Evolutionary conservation across 352 stramenopile species (phyloP), one percentile per base, ranked within the genome.

Genomic region (Phytophthora uliginosa): DNA sequence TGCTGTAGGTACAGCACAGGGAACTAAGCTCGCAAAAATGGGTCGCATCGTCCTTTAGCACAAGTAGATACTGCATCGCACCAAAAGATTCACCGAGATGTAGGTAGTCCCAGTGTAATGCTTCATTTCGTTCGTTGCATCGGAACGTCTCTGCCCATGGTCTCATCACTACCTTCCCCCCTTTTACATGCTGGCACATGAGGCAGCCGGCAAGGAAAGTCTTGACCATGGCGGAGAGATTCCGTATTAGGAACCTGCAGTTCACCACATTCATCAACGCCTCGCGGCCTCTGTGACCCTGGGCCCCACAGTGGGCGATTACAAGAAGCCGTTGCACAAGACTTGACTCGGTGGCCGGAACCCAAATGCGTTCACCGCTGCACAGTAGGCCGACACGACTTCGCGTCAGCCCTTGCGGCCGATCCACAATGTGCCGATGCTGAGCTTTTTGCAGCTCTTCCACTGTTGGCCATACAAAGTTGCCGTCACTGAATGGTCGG

Each of bases 81-180:
- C 53, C 60, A 20, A 53, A 81, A 1, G 66, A 59, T 2, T 77
- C 48, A 38, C 76, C 69, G 20, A 82, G 34, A n/a, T 64, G 55
- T 1, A 81, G 8, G n/a, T 57, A 86, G 28, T 82, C 79, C 48
- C 71, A 82, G 10, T 84, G 76, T 2, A 84, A 33, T 20, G 53
- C 66, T 52, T 69, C 63, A 50, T 86, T 86, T 12, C 62, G 26
- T 15, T 68, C 61, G 7, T 38, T 38, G 20, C 65, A 72, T 2
- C 52, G 40, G 38, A 66, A 60, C 28, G 40, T 57, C 24, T 72
- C 57, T 24, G 26, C 40, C 57, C 48, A 72, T n/a, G 57, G 57
- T 31, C 38, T 22, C 1, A 9, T 47, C 7, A 66, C 31, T 18
- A 57, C 33, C 33, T 65, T 66, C 10, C 48, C 47, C 22, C 28